Evolutionary conservation across 2,329 filamentous ascomycete genomes (phyloP).

Genomic region (Hirsutella thompsonii): DNA sequence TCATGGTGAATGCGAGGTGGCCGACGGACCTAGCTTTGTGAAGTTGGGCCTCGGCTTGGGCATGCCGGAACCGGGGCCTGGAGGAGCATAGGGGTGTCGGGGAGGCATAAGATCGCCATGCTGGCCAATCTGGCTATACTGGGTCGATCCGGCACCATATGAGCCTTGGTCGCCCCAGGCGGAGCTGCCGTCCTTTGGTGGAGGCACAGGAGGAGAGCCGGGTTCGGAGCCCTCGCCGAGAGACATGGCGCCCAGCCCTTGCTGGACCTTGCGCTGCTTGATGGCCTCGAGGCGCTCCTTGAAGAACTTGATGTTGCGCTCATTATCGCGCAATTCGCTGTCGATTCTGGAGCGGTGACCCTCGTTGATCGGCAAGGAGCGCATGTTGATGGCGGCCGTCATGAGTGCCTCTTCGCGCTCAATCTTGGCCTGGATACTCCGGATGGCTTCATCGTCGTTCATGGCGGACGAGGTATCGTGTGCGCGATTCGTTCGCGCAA

Average conservation of each 20-base stretch:
- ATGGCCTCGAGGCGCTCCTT: conserved; percentile 85
- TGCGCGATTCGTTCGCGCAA: conserved; percentile 15
- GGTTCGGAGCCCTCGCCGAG: conserved; percentile 37
- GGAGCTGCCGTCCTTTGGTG: conserved; percentile 61
- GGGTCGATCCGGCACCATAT: conserved; percentile 38
- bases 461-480: conserved; percentile 32
- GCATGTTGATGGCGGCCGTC: conserved; percentile 87
- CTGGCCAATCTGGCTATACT: conserved; percentile 46
- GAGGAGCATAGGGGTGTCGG: conserved; percentile 62
- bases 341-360: conserved; percentile 82
- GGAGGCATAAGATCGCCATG: conserved; percentile 69
- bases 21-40: conserved; percentile 74
- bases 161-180: conserved; percentile 41
- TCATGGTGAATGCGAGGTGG: not conserved
- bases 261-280: conserved; percentile 64
- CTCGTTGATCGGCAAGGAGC: conserved; percentile 89
- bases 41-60: conserved; percentile 79
- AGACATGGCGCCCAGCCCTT: conserved; percentile 54
- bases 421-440: conserved; percentile 91
- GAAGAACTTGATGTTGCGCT: conserved; percentile 88
- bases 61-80: conserved; percentile 49
- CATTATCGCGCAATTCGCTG: conserved; percentile 84
- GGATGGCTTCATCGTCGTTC: conserved; percentile 52
- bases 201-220: conserved; percentile 47
- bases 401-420: conserved; percentile 94